Evolutionary conservation across 768 basidiomycete genomes (phyloP).

Genomic region (Asterophora parasitica): DNA sequence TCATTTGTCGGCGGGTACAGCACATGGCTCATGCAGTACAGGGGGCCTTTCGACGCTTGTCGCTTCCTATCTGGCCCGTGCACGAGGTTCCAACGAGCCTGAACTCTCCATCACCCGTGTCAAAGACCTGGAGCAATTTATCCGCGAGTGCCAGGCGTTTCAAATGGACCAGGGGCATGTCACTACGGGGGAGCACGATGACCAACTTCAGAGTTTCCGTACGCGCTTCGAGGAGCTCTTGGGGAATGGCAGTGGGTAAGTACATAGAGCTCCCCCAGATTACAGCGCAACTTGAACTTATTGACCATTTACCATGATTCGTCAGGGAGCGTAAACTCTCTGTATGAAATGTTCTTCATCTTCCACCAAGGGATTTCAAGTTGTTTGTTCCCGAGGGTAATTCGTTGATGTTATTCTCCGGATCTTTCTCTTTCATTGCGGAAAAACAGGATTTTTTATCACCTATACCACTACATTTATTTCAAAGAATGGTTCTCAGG

Average conservation of each 20-base stretch:
- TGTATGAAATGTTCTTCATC: too few species aligned
- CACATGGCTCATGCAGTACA: conserved; percentile 13
- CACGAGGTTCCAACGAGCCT: conserved; percentile 67
- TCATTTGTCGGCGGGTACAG: background rate
- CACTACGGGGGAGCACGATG: conserved; percentile 30
- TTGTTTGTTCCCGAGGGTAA: too few species aligned
- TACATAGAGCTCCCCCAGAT: background rate
- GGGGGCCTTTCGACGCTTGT: conserved; percentile 63
- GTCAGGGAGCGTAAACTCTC: conserved; percentile 19
- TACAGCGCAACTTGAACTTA: too few species aligned
- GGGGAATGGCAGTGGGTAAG: conserved; percentile 37
- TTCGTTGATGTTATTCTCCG: too few species aligned
- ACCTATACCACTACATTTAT: too few species aligned
- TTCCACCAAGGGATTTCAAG: too few species aligned
- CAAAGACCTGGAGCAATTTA: conserved; percentile 62
- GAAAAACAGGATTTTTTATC: too few species aligned
- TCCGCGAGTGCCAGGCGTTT: conserved; percentile 58
- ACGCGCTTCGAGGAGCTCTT: conserved; percentile 42
- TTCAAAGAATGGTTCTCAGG: too few species aligned
- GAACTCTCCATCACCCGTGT: conserved; percentile 51
- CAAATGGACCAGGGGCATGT: conserved; percentile 51
- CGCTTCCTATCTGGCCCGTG: conserved; percentile 68
- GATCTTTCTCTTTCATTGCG: too few species aligned
- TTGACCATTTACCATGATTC: too few species aligned
- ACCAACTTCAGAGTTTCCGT: conserved; percentile 33